Conservation (phyloP, 2,329 filamentous ascomycete genomes). For the Neobulgaria alba region DNA sequence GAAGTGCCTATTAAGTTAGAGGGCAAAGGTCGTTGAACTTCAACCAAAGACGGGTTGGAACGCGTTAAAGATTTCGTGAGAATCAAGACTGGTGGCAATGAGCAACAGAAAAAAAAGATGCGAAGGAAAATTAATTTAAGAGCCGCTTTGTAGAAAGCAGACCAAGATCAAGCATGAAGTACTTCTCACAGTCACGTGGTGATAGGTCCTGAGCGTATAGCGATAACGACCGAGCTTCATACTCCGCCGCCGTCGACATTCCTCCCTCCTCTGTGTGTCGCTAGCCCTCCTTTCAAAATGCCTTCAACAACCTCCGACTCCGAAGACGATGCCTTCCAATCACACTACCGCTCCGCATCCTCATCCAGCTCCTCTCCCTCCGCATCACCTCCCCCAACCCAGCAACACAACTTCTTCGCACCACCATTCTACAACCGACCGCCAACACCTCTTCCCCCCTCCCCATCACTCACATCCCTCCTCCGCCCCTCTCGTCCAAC, state of each 20-base stretch:
- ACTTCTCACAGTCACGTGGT: not conserved
- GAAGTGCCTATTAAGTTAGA: too few species aligned
- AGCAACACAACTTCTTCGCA: conserved; percentile 43
- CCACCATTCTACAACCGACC: conserved; percentile 96
- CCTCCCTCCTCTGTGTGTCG: not conserved
- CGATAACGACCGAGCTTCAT: not conserved
- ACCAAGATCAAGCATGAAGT: not conserved
- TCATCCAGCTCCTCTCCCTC: conserved; percentile 30
- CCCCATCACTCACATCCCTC: conserved; percentile 84
- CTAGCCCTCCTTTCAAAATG: conserved; percentile 8
- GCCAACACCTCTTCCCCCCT: conserved; percentile 88
- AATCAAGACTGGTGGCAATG: conserved; percentile 11
- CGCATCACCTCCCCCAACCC: not conserved
- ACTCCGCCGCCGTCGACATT: not conserved
- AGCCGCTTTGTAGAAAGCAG: not conserved
- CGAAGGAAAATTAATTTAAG: conserved; percentile 1
- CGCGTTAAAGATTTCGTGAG: not conserved
- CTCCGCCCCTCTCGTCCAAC: conserved; percentile 85
- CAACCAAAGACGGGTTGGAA: not conserved
- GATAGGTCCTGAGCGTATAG: not conserved
- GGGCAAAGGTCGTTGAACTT: too few species aligned
- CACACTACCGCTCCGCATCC: conserved; percentile 19
- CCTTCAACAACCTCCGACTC: conserved; percentile 19
- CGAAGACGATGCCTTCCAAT: conserved; percentile 23
- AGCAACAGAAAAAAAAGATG: conserved; percentile 8